phyloP scores from a whole-genome alignment of 169 alveolate species.

The Babesia gibsoni region DNA sequence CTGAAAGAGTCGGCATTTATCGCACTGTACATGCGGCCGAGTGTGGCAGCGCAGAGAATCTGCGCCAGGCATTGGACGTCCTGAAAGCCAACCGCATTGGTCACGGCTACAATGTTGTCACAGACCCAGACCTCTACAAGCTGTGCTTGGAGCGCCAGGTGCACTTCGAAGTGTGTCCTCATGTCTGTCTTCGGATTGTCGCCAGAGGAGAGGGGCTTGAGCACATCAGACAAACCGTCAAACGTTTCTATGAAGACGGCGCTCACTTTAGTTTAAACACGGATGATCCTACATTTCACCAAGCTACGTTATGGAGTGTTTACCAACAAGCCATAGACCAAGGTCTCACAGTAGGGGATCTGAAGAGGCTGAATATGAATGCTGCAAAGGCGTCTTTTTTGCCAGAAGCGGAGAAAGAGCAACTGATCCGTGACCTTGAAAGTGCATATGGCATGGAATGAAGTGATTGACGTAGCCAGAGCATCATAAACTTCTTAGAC shows the following conservation, averaged over 20 bases:
- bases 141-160: neutral
- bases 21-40: constrained; percentile 25
- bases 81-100: constrained; percentile 20
- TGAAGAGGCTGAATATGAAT: constrained; percentile 6
- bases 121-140: constrained; percentile 1
- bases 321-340: neutral
- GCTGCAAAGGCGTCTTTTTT: constrained; percentile 22
- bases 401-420: constrained; percentile 12
- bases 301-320: neutral
- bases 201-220: neutral
- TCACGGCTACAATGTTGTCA: constrained; percentile 4
- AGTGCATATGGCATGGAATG: constrained; percentile 24
- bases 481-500: too few species aligned
- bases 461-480: too few species aligned
- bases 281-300: constrained; percentile 2
- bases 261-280: constrained; percentile 7
- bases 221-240: neutral
- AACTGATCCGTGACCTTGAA: neutral
- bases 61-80: constrained; percentile 2
- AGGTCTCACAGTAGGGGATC: constrained; percentile 4
- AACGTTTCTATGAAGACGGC: constrained; percentile 3
- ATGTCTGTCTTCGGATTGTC: neutral
- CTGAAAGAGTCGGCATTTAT: constrained; percentile 2
- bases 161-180: constrained; percentile 19
- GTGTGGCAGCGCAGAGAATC: constrained; percentile 4